Conservation (phyloP, 1,139 yeast species). For the Nakaseomyces uthaithaninus region DNA sequence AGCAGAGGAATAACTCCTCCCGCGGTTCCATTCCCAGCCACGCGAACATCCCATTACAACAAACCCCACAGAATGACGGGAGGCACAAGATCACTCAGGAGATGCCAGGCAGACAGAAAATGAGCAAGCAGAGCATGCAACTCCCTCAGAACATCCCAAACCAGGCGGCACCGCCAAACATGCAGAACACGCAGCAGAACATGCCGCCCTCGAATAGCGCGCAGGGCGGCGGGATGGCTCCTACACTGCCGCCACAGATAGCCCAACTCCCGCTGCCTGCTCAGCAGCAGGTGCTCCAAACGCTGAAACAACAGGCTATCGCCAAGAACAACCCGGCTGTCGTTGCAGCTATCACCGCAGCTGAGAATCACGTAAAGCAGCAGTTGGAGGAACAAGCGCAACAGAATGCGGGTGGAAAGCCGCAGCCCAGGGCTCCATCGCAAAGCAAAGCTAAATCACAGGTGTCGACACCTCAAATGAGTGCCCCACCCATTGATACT, state of each 20-base stretch:
- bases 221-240: constrained; percentile 13
- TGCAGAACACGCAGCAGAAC: not conserved
- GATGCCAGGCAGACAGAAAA: not conserved
- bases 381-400: constrained; percentile 31
- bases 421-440: constrained; percentile 11
- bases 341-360: constrained; percentile 35
- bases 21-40: too few relatives aligned
- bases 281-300: constrained; percentile 28
- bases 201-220: constrained; percentile 34
- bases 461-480: constrained; percentile 8
- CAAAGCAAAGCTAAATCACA: not conserved
- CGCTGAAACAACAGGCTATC: constrained; percentile 30
- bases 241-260: constrained; percentile 31
- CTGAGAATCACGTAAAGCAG: constrained; percentile 32
- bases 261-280: constrained; percentile 30
- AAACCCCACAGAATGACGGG: not conserved
- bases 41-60: too few relatives aligned
- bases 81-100: not conserved
- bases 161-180: constrained; percentile 1
- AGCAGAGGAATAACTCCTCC: too few relatives aligned
- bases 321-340: constrained; percentile 29
- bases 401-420: constrained; percentile 19
- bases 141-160: too few relatives aligned
- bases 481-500: constrained; percentile 10
- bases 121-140: not conserved